These are phyloP conservation scores for Dioscorea zingiberensis DNA, from an alignment of 106 monocot genomes.

Conservation along the genomic window DNA sequence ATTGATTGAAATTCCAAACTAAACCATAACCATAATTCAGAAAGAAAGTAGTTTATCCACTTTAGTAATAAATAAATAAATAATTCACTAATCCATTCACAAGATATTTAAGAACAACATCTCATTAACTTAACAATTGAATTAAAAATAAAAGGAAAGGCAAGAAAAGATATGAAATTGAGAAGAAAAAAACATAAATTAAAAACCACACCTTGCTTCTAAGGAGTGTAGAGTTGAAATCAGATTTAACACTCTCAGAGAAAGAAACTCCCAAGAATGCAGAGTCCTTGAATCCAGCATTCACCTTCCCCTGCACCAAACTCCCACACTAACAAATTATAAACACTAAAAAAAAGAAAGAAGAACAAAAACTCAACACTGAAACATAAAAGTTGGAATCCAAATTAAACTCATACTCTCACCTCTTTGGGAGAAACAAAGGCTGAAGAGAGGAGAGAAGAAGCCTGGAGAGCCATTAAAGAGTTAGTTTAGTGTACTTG, in stretches of 20 bases:
- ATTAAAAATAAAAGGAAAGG: no score
- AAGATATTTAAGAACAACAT: no score
- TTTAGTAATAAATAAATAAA: no score
- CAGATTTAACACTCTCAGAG: constrained; percentile 36
- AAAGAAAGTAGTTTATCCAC: no score
- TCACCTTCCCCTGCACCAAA: constrained; percentile 36
- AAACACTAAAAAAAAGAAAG: neutral
- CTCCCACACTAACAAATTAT: neutral
- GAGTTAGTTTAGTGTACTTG: neutral
- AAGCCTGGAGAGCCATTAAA: constrained; percentile 78
- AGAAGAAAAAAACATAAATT: no score
- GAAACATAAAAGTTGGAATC: no score
- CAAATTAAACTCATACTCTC: neutral
- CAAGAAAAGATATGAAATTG: no score
- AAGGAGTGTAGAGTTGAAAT: constrained; percentile 17
- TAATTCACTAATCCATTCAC: no score
- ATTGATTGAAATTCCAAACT: no score
- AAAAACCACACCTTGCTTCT: constrained; percentile 26
- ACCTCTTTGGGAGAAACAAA: constrained; percentile 71
- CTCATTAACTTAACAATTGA: no score
- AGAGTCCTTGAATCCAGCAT: constrained; percentile 40
- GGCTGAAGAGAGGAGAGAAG: constrained; percentile 43
- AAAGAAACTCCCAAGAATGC: constrained; percentile 58
- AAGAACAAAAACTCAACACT: neutral
- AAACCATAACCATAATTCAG: no score